phyloP scores from a whole-genome alignment of 495 filamentous ascomycete species.

The Podospora conica region DNA sequence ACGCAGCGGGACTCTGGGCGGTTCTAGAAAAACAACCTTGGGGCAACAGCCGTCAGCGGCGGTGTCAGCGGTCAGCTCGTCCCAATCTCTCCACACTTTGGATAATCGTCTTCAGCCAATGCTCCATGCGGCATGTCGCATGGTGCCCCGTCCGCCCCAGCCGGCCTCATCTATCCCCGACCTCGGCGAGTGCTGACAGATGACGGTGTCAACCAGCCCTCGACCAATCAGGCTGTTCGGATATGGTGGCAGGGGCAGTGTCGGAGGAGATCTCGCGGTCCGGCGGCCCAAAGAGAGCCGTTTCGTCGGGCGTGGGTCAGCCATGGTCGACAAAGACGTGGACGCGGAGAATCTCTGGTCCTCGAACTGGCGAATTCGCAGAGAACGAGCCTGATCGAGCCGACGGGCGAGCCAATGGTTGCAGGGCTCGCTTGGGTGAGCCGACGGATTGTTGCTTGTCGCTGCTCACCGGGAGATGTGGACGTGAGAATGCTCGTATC shows the following conservation, averaged over 20 bases:
- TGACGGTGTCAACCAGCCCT: slow-evolving; percentile 1
- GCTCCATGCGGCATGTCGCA: slow-evolving; percentile 9
- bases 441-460: too few relatives aligned
- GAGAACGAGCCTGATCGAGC: too few relatives aligned
- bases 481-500: neutral
- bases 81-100: slow-evolving; percentile 30
- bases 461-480: neutral
- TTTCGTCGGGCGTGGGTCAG: neutral
- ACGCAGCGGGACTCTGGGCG: slow-evolving; percentile 6
- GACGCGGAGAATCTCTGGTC: slow-evolving; percentile 3
- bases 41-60: slow-evolving; percentile 5
- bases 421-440: neutral
- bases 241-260: slow-evolving; percentile 24
- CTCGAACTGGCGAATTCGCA: neutral
- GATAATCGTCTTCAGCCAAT: slow-evolving; percentile 25
- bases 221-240: slow-evolving; percentile 29
- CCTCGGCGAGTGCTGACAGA: slow-evolving; percentile 1
- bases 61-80: neutral
- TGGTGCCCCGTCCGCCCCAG: slow-evolving; percentile 10
- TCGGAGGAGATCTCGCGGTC: slow-evolving; percentile 24
- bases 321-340: slow-evolving; percentile 9
- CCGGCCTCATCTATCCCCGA: slow-evolving; percentile 24
- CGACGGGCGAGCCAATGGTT: neutral
- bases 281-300: slow-evolving; percentile 23
- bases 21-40: slow-evolving; percentile 21